Evolutionary conservation across 2,329 filamentous ascomycete species (phyloP), one percentile per base, ranked within the genome.

Genomic region (Pyrenochaeta sp.): DNA sequence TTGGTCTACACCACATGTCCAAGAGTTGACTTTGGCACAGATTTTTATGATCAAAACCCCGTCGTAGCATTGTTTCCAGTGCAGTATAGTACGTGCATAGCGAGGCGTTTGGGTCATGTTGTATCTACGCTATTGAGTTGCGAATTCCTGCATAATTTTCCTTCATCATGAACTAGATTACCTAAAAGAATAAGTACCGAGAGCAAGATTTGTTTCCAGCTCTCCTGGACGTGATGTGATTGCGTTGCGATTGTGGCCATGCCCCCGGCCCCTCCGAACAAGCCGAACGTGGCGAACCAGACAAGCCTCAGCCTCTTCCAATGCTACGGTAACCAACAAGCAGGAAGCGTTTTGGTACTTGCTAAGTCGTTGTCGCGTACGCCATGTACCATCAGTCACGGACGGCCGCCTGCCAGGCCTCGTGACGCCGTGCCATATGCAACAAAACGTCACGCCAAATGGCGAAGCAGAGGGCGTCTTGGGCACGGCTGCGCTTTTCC

Each of bases 21-120:
- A 27, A n/a, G 31, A 6, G 15, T 23, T 4, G 3, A 9, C 35
- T 37, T 62, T 71, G 55, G 70, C 48, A 29, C n/a, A 73, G 69
- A 75, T 75, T 54, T 72, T 75, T 55, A 75, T 75, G 72, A 71
- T 74, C 54, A 73, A 74, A 56, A 69, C 72, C 7, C 64, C 68
- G 23, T 66, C 63, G 14, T 71, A 64, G 50, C n/a, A 21, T 43
- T 42, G 23, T 37, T 18, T 36, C 9, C 27, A 30, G 6, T 21
- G 17, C 23, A 37, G 27, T 15, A 47, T 23, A 45, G 45, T 39
- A 40, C 20, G 41, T 64, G 68, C 68, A 72, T 74, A 73, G 71
- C 69, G 67, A 62, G 67, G 68, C 64, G 71, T 73, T 67, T 59
- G 45, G 40, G 55, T 35, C 27, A 27, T 30, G n/a, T n/a, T 35